Conservation (phyloP, 2,329 filamentous ascomycete genomes). For the Penicillium palitans region DNA sequence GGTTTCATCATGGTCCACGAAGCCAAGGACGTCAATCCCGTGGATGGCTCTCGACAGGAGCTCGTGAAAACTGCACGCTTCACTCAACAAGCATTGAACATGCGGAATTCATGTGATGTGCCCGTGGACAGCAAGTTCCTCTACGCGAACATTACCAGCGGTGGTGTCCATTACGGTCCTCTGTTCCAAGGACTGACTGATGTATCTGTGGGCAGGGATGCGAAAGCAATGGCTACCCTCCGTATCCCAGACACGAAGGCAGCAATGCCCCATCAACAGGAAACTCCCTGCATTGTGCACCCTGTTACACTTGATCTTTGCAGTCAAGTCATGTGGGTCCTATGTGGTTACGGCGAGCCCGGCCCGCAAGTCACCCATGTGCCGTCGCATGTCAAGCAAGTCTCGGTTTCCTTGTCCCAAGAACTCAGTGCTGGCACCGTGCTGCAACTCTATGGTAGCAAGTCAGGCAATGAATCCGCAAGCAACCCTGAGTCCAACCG, state of each 20-base stretch:
- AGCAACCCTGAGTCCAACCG: slow-evolving; percentile 15
- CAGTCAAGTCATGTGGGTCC: slow-evolving; percentile 21
- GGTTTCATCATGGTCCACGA: slow-evolving; percentile 25
- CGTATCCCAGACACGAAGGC: slow-evolving; percentile 18
- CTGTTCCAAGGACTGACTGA: slow-evolving; percentile 19
- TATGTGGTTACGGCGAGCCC: slow-evolving; percentile 19
- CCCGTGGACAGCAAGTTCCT: slow-evolving; percentile 12
- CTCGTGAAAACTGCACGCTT: not conserved
- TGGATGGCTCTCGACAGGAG: slow-evolving; percentile 16
- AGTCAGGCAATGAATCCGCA: slow-evolving; percentile 10
- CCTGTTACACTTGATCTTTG: slow-evolving; percentile 22
- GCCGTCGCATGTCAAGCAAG: slow-evolving; percentile 19
- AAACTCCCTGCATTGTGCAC: slow-evolving; percentile 18
- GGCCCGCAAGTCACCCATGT: slow-evolving; percentile 15
- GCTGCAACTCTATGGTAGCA: slow-evolving; percentile 16
- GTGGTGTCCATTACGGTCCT: slow-evolving; percentile 20
- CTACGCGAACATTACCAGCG: slow-evolving; percentile 18
- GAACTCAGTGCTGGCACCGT: slow-evolving; percentile 10
- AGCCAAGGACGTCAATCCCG: slow-evolving; percentile 20
- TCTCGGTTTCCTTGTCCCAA: slow-evolving; percentile 14
- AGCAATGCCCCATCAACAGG: slow-evolving; percentile 18
- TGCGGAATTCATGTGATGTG: slow-evolving; percentile 9
- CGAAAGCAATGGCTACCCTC: slow-evolving; percentile 15
- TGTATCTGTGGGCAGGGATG: slow-evolving; percentile 4
- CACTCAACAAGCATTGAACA: not conserved